A percentile compares a stretch with the other conserved stretches of the same genome.
These are phyloP conservation scores for Sphagnum contortum DNA, from an alignment of 225 moss, liverwort and hornwort genomes.

Conservation along the genomic window DNA sequence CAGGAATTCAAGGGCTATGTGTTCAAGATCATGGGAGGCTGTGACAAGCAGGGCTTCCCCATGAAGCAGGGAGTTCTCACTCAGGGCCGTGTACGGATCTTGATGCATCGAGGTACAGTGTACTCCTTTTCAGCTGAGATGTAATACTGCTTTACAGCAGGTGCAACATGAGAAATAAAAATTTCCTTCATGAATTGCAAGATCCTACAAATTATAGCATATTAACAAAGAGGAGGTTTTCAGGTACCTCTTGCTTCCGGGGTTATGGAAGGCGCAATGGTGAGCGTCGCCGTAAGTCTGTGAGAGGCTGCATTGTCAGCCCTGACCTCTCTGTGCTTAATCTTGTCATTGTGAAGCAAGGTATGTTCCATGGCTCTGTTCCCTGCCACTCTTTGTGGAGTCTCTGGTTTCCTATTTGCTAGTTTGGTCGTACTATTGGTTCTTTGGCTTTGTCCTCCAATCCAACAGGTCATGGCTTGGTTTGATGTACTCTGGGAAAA, in stretches of 20 bases:
- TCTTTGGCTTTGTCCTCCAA: neutral
- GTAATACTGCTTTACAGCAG: neutral
- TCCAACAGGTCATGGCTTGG: too few species aligned
- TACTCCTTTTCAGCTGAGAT: neutral
- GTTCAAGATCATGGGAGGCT: constrained; percentile 96
- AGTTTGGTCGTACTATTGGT: neutral
- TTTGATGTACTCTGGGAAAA: too few species aligned
- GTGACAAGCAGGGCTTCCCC: constrained; percentile 90
- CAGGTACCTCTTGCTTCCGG: constrained; percentile 82
- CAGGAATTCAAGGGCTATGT: constrained; percentile 88
- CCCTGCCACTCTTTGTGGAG: neutral
- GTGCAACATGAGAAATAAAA: neutral
- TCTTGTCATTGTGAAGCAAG: constrained; percentile 90
- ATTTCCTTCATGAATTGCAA: neutral
- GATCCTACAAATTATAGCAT: neutral
- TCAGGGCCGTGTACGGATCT: constrained; percentile 68
- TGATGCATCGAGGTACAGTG: constrained; percentile 73
- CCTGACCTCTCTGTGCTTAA: constrained; percentile 82
- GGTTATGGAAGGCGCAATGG: constrained; percentile 81
- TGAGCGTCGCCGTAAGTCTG: constrained; percentile 90
- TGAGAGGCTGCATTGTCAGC: constrained; percentile 90
- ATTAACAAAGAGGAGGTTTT: neutral
- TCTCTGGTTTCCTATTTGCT: neutral
- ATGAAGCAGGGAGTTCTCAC: constrained; percentile 91
- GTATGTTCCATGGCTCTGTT: constrained; percentile 11